Conservation (phyloP, 2,329 filamentous ascomycete species). For the Gnomoniopsis smithogilvyi region DNA sequence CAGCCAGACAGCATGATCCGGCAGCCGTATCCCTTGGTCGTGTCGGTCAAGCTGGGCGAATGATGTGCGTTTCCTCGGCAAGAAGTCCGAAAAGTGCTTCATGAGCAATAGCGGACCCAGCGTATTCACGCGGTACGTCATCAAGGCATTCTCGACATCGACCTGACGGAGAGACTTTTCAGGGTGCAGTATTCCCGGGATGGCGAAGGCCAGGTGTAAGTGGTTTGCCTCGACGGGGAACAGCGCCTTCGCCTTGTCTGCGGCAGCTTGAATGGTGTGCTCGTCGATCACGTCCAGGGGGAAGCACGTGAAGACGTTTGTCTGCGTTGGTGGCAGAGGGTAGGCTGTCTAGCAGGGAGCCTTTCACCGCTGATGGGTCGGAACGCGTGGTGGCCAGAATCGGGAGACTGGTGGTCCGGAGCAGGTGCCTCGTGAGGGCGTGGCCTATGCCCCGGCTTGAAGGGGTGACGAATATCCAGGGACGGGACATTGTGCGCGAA, state of each 20-base stretch:
- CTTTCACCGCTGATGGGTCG: constrained; percentile 34
- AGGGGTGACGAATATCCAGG: constrained; percentile 48
- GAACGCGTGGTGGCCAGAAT: constrained; percentile 43
- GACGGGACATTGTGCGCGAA: constrained; percentile 36
- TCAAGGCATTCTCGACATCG: constrained; percentile 55
- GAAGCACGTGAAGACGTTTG: constrained; percentile 37
- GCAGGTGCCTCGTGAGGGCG: constrained; percentile 45
- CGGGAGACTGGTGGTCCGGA: constrained; percentile 44
- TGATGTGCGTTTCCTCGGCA: constrained; percentile 56
- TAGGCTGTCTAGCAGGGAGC: constrained; percentile 30
- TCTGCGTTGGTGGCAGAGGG: background rate
- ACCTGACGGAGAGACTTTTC: constrained; percentile 70
- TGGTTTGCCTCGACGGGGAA: constrained; percentile 53
- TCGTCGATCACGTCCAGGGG: constrained; percentile 57
- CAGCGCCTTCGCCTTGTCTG: constrained; percentile 43
- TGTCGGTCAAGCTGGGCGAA: constrained; percentile 23
- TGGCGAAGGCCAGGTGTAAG: constrained; percentile 65
- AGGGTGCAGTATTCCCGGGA: constrained; percentile 70
- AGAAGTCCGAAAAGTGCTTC: constrained; percentile 69
- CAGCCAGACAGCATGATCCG: constrained; percentile 60
- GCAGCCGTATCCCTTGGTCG: constrained; percentile 31
- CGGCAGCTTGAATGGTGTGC: constrained; percentile 55
- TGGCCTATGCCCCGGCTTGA: constrained; percentile 47
- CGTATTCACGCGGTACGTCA: constrained; percentile 70
- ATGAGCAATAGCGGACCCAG: constrained; percentile 72